Evolutionary conservation across 2,329 filamentous ascomycete species (phyloP), one percentile per base, ranked within the genome.

Genomic region (Colletotrichum viniferum): DNA sequence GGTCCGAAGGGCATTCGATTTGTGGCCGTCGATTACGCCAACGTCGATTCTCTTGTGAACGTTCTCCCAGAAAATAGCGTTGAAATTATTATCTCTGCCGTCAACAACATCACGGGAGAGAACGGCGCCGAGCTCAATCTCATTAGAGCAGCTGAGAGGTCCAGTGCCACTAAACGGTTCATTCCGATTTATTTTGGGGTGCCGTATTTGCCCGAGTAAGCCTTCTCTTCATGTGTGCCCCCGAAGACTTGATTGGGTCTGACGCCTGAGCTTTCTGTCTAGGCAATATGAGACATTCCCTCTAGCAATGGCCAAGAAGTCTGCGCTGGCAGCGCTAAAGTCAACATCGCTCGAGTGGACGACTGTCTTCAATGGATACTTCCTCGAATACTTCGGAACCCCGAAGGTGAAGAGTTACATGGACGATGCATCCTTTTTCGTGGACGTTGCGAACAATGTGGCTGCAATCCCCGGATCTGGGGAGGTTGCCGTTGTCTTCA

Each of bases 381-480:
- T 88, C 76, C 81, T 87, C 78, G 87, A 88, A 76, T 88, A 87
- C 77, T 88, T 79, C 77, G 85, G 84, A 24, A 81, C 83, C 63
- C 86, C 85, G 4, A 72, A 79, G 18, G 75, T 85, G 58, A 80
- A 82, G 70, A 84, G 83, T 4, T 80, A 88, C 77, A 76, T 89
- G 64, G 70, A 80, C 1, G 84, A 83, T 4, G 81, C 82, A 61
- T 80, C 84, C 0, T 84, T 88, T 14, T 83, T 86, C 5, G 76
- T 90, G 24, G 87, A 90, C 78, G 83, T 89, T 10, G 70, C 79
- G 5, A 83, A 83, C 69, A 85, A 86, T 14, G 80, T 79, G 4
- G 89, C 89, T 1, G 87, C 84, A 8, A 86, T 90, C n/a, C 88
- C 89, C 0, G 88, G 87, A 0, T 81, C 85, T 32, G 89, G 89